Conservation (phyloP, 768 basidiomycete genomes). For the Termitomyces sp. region DNA sequence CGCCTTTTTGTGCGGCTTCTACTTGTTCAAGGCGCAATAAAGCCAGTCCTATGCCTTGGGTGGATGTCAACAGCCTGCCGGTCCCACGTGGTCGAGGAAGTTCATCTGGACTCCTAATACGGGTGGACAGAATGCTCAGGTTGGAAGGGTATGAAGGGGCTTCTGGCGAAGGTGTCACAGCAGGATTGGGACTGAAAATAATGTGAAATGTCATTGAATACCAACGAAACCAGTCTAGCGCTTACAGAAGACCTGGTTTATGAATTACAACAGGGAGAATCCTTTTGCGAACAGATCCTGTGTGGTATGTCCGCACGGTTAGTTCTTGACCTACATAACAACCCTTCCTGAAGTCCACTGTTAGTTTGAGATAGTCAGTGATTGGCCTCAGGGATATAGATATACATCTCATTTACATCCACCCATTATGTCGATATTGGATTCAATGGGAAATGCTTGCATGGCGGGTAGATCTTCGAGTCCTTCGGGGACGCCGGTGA, state of each 20-base stretch:
- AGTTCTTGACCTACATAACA: constrained; percentile 98
- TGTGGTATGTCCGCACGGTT: constrained; percentile 95
- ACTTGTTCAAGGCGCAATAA: constrained; percentile 78
- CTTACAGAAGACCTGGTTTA: constrained; percentile 28
- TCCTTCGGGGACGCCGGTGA: constrained; percentile 88
- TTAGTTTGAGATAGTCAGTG: constrained; percentile 9
- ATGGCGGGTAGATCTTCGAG: constrained; percentile 66
- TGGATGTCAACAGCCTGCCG: constrained; percentile 67
- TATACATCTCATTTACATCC: constrained; percentile 52
- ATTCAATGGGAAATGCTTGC: constrained; percentile 89
- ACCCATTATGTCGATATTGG: constrained; percentile 92
- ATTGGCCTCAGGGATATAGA: background rate
- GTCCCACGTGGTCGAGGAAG: constrained; percentile 60
- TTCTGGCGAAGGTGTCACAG: constrained; percentile 10
- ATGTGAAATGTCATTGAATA: background rate
- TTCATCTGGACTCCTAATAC: constrained; percentile 16
- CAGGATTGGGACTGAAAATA: constrained; percentile 9
- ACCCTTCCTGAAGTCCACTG: constrained; percentile 94
- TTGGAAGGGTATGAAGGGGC: constrained; percentile 24
- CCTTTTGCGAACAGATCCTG: constrained; percentile 85
- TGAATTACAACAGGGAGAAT: constrained; percentile 75
- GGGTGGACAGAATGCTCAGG: constrained; percentile 32
- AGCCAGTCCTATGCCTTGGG: constrained; percentile 63
- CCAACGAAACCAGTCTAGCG: background rate
- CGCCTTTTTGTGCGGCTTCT: constrained; percentile 44